Evolutionary conservation across 768 basidiomycete genomes (phyloP).

Genomic region (Tubosaeta sp.): DNA sequence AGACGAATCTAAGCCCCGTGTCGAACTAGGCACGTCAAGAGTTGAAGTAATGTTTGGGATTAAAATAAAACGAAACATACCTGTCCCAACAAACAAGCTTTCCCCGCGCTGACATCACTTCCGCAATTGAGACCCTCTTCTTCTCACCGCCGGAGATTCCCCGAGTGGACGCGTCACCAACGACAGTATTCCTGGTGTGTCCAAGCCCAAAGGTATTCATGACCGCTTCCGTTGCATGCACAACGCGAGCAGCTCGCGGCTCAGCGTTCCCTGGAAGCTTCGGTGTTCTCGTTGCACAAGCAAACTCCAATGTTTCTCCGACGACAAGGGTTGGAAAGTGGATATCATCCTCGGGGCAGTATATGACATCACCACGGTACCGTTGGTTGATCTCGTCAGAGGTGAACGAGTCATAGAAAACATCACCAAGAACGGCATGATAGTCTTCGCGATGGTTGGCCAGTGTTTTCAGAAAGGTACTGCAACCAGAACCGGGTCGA

Average conservation of each 20-base stretch:
- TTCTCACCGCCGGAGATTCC: conserved; percentile 77
- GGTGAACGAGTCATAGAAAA: conserved; percentile 44
- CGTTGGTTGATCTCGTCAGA: conserved; percentile 40
- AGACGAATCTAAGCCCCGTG: conserved; percentile 60
- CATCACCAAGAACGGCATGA: conserved; percentile 37
- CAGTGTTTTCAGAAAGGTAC: conserved; percentile 48
- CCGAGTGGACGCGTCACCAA: conserved; percentile 73
- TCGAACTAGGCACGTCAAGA: conserved; percentile 42
- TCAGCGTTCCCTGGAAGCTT: conserved; percentile 19
- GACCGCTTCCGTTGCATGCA: conserved; percentile 40
- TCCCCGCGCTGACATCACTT: conserved; percentile 60
- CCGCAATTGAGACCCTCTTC: conserved; percentile 80
- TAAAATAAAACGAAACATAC: conserved; percentile 31
- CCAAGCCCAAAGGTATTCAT: conserved; percentile 71
- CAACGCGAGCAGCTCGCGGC: conserved; percentile 29
- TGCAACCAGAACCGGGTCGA: conserved; percentile 65
- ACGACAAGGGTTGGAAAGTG: conserved; percentile 71
- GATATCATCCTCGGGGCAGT: conserved; percentile 69
- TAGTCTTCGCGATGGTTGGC: conserved; percentile 43
- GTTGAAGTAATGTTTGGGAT: background rate
- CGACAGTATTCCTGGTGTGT: conserved; percentile 65
- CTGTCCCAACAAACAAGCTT: conserved; percentile 75
- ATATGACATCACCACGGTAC: conserved; percentile 45
- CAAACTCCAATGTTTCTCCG: conserved; percentile 46
- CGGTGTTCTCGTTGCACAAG: conserved; percentile 46